These are phyloP conservation scores for Prunus davidiana DNA, from an alignment of 306 rosid genomes.

Conservation along the genomic window DNA sequence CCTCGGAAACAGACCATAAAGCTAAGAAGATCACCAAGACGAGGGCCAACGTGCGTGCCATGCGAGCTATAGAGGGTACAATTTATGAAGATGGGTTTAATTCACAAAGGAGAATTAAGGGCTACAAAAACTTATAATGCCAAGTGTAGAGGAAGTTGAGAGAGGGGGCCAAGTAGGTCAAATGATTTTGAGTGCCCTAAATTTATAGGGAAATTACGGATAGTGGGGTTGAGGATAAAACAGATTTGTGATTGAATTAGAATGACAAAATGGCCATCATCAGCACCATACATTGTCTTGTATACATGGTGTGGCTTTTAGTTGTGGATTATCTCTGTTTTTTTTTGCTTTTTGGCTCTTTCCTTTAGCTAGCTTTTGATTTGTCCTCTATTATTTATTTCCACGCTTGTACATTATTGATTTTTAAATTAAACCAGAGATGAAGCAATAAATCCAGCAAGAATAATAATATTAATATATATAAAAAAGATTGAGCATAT, in stretches of 20 bases:
- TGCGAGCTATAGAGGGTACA: neutral
- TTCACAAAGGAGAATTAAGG: neutral
- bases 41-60: neutral
- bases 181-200: constrained; percentile 1
- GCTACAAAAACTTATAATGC: neutral
- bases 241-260: neutral
- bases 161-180: constrained; percentile 1
- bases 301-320: constrained; percentile 3
- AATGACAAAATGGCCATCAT: neutral
- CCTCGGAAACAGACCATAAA: constrained; percentile 25
- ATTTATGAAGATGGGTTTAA: neutral
- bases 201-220: constrained; percentile 16
- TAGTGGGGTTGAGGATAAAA: constrained; percentile 10
- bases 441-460: neutral
- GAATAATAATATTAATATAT: neutral
- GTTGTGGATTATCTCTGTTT: neutral
- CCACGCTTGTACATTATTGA: constrained; percentile 30
- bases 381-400: constrained; percentile 22
- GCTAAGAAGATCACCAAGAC: constrained; percentile 22
- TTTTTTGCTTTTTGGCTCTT: neutral
- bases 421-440: neutral
- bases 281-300: neutral
- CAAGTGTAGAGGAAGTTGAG: neutral
- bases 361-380: neutral
- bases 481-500: neutral